These are phyloP conservation scores for Ophiostoma australiae DNA, from an alignment of 2,329 filamentous ascomycete species.

Conservation along the genomic window DNA sequence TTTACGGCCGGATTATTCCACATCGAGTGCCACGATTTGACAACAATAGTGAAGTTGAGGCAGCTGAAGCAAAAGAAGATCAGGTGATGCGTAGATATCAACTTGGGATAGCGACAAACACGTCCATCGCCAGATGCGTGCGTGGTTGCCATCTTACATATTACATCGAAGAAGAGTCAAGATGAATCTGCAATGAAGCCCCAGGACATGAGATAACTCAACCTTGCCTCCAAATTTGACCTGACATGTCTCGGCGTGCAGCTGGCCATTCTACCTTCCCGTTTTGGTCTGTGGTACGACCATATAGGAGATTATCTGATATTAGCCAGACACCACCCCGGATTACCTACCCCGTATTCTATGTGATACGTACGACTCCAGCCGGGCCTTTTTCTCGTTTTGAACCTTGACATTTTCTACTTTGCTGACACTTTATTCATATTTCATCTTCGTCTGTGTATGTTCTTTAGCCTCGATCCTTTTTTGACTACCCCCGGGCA, in stretches of 20 bases:
- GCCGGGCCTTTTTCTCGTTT: not conserved
- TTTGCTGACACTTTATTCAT: not conserved
- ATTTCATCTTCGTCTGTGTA: not conserved
- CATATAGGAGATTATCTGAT: conserved; percentile 1
- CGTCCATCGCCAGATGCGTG: no score
- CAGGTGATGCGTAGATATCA: no score
- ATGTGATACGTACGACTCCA: not conserved
- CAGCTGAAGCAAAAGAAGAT: no score
- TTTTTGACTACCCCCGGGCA: not conserved
- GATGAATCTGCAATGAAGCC: no score
- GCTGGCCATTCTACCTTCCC: not conserved
- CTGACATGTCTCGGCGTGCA: not conserved
- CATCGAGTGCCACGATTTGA: no score
- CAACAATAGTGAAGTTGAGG: no score
- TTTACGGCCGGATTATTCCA: no score
- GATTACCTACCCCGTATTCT: conserved; percentile 9
- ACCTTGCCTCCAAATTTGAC: not conserved
- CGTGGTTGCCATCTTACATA: no score
- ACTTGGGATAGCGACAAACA: no score
- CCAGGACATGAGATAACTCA: not conserved
- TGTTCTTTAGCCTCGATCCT: not conserved
- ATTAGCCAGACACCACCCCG: conserved; percentile 5
- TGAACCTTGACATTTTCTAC: not conserved
- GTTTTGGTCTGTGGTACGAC: not conserved
- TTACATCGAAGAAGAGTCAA: not conserved